Evolutionary conservation across 805 yeast species (phyloP).

Genomic region (Candida manassasensis): DNA sequence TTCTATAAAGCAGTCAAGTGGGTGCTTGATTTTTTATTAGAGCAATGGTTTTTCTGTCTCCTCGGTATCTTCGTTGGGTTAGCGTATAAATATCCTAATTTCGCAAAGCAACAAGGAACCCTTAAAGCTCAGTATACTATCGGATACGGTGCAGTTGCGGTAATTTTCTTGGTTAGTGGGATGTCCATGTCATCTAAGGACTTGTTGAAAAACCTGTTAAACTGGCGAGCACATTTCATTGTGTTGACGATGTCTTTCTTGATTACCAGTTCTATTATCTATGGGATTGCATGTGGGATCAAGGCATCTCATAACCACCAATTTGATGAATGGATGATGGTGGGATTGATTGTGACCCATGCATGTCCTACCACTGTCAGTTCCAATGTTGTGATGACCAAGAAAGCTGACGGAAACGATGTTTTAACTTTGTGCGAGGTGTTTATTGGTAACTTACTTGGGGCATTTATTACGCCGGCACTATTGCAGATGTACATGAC

Average conservation of each 20-base stretch:
- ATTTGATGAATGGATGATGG: constrained; percentile 74
- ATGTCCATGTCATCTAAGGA: constrained; percentile 66
- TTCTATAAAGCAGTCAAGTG: constrained; percentile 9
- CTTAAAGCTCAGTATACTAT: constrained; percentile 72
- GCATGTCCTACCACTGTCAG: constrained; percentile 91
- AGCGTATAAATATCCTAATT: constrained; percentile 74
- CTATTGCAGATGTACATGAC: constrained; percentile 63
- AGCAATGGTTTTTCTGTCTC: constrained; percentile 73
- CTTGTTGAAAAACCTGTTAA: constrained; percentile 55
- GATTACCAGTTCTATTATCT: constrained; percentile 65
- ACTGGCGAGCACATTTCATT: constrained; percentile 82
- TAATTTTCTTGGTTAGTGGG: constrained; percentile 79
- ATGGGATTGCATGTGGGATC: constrained; percentile 69
- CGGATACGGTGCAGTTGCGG: constrained; percentile 81
- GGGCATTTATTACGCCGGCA: constrained; percentile 87
- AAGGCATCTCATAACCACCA: constrained; percentile 48
- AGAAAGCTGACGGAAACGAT: constrained; percentile 79
- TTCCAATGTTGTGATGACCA: constrained; percentile 90
- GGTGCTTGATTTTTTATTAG: constrained; percentile 23
- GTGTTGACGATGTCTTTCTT: constrained; percentile 66
- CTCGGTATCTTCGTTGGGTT: constrained; percentile 70
- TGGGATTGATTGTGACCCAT: constrained; percentile 78
- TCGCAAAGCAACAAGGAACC: constrained; percentile 79
- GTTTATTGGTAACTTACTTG: constrained; percentile 75
- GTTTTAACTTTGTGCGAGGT: constrained; percentile 78